Conservation (phyloP, 768 basidiomycete genomes). For the Cystobasidium tubakii region DNA sequence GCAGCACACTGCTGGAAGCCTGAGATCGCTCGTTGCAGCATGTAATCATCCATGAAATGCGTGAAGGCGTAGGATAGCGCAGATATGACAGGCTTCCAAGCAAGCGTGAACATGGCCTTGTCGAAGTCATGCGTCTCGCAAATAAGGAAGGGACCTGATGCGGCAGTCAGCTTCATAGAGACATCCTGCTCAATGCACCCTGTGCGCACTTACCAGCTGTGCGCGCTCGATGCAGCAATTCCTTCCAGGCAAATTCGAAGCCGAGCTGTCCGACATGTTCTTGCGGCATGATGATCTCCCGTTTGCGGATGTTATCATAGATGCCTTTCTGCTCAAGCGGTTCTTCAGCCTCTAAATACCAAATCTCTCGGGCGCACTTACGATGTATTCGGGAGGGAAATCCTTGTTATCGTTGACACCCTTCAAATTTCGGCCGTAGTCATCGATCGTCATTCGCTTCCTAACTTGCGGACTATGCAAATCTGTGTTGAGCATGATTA, state of each 20-base stretch:
- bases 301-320: slow-evolving; percentile 86
- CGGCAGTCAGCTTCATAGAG: not conserved
- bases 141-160: slow-evolving; percentile 61
- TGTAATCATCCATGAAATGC: slow-evolving; percentile 91
- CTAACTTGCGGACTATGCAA: slow-evolving; percentile 81
- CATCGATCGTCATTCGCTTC: slow-evolving; percentile 96
- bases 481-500: slow-evolving; percentile 98
- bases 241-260: slow-evolving; percentile 99
- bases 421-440: slow-evolving; percentile 82
- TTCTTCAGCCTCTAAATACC: not conserved
- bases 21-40: slow-evolving; percentile 86
- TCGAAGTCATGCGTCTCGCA: slow-evolving; percentile 79
- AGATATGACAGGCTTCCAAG: slow-evolving; percentile 89
- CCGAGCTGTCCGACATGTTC: slow-evolving; percentile 94
- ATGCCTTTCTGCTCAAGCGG: slow-evolving; percentile 63
- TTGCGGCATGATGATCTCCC: slow-evolving; percentile 94
- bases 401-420: slow-evolving; percentile 82
- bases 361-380: slow-evolving; percentile 49
- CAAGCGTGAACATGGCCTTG: slow-evolving; percentile 83
- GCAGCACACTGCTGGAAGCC: slow-evolving; percentile 97
- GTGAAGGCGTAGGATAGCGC: slow-evolving; percentile 93
- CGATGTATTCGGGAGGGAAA: slow-evolving; percentile 80
- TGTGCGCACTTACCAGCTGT: slow-evolving; percentile 29
- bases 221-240: slow-evolving; percentile 75
- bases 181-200: not conserved